Percentiles rank a stretch among this genome's conserved stretches.
These are phyloP conservation scores for Cyphellophora europaea DNA, from an alignment of 2,329 filamentous ascomycete genomes.

Conservation along the genomic window DNA sequence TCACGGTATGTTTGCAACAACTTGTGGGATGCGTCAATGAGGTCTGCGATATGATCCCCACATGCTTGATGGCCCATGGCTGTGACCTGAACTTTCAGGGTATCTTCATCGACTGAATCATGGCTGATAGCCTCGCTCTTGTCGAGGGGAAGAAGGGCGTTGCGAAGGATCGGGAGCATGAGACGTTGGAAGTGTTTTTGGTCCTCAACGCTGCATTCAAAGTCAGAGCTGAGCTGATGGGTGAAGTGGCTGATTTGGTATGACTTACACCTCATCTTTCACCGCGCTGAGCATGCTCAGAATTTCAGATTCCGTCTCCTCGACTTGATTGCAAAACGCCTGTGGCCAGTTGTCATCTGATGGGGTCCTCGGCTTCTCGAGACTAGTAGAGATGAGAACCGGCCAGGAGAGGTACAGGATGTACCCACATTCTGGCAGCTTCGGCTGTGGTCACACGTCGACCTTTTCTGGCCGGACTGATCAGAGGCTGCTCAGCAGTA, in stretches of 20 bases:
- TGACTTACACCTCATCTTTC: slow-evolving; percentile 1
- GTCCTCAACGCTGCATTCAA: no score
- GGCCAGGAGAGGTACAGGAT: no score
- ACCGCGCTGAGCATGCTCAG: background rate
- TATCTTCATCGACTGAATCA: slow-evolving; percentile 4
- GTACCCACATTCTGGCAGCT: no score
- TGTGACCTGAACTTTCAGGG: slow-evolving; percentile 7
- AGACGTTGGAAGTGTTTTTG: no score
- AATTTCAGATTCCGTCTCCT: background rate
- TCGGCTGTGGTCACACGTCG: no score
- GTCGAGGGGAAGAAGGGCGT: background rate
- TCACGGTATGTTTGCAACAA: slow-evolving; percentile 3
- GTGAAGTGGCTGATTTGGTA: background rate
- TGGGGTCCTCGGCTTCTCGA: no score
- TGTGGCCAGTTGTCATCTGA: no score
- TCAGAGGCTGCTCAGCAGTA: no score
- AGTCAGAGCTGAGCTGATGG: slow-evolving; percentile 1
- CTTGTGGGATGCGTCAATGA: slow-evolving; percentile 9
- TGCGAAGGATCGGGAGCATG: background rate
- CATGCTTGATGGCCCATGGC: background rate
- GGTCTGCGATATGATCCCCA: slow-evolving; percentile 1
- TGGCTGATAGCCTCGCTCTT: background rate
- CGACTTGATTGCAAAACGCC: no score
- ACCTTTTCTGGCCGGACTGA: no score
- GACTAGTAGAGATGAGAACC: no score